Percentiles rank a stretch among this genome's conserved stretches.
phyloP scores from a whole-genome alignment of 2,329 filamentous ascomycete genomes.

The Neocatenulostroma microsporum region DNA sequence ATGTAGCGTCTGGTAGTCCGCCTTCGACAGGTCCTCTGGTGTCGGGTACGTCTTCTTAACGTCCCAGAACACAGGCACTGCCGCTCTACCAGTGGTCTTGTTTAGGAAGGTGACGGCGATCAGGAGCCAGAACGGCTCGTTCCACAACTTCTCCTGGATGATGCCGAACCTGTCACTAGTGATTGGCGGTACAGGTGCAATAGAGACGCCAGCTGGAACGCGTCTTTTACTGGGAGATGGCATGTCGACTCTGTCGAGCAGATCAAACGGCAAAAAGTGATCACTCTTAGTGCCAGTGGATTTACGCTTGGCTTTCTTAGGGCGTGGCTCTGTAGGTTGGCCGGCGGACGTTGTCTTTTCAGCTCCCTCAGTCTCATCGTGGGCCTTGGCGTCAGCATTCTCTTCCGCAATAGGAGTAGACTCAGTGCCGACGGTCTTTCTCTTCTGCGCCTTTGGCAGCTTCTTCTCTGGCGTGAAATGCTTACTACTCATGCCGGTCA shows the following conservation, averaged over 20 bases:
- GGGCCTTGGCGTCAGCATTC: not conserved
- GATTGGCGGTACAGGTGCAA: slow-evolving; percentile 58
- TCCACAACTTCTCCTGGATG: slow-evolving; percentile 70
- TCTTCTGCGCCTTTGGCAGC: not conserved
- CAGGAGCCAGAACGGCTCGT: slow-evolving; percentile 70
- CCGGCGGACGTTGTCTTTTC: too few relatives aligned
- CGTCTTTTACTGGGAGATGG: slow-evolving; percentile 20
- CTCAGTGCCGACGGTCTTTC: not conserved
- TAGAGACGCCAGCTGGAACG: slow-evolving; percentile 33
- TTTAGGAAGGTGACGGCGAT: slow-evolving; percentile 80
- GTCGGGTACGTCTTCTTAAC: slow-evolving; percentile 64
- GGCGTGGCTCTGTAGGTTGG: too few relatives aligned
- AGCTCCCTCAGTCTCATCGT: not conserved
- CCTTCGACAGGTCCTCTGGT: slow-evolving; percentile 53
- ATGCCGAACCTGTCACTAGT: slow-evolving; percentile 61
- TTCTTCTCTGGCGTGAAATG: slow-evolving; percentile 25
- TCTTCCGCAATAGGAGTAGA: not conserved
- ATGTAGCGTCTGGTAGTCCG: slow-evolving; percentile 49
- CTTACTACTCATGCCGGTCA: slow-evolving; percentile 27
- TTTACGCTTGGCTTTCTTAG: slow-evolving; percentile 12
- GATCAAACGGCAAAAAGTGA: slow-evolving; percentile 15
- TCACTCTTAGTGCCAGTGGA: slow-evolving; percentile 20
- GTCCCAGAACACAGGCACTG: slow-evolving; percentile 65
- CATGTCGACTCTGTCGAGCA: slow-evolving; percentile 23
- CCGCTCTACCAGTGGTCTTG: slow-evolving; percentile 63